Evolutionary conservation across 208 protist species (phyloP).

Genomic region (Trypanosoma mega): DNA sequence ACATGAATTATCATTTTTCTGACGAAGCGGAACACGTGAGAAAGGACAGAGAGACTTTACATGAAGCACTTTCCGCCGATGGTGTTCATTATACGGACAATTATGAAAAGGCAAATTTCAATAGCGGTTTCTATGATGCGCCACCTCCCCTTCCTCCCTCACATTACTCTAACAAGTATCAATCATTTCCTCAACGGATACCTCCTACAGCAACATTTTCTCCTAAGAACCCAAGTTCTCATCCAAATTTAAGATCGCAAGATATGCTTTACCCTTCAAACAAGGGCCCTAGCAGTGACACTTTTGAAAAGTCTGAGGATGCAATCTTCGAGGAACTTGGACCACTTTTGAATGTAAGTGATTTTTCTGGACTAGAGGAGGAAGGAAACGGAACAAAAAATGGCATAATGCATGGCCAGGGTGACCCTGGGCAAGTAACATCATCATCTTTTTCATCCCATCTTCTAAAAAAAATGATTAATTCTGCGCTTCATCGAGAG

Average conservation of each 20-base stretch:
- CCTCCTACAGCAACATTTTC: too few species aligned
- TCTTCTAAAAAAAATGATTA: slow-evolving; percentile 9
- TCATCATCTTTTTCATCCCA: slow-evolving; percentile 4
- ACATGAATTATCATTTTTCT: too few species aligned
- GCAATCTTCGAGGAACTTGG: background rate
- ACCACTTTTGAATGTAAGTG: slow-evolving; percentile 10
- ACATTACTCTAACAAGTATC: too few species aligned
- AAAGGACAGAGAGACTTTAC: background rate
- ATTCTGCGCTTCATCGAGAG: slow-evolving; percentile 6
- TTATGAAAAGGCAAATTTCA: background rate
- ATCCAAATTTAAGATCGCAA: too few species aligned
- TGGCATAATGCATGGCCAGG: background rate
- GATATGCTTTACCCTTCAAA: too few species aligned
- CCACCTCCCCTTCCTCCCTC: slow-evolving; percentile 15
- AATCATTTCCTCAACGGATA: too few species aligned
- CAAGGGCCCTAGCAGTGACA: too few species aligned
- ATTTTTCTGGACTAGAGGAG: background rate
- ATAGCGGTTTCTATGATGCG: slow-evolving; percentile 4
- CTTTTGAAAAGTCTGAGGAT: too few species aligned
- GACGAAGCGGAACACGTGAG: background rate
- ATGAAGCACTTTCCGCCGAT: background rate
- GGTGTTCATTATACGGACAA: background rate
- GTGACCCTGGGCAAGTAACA: background rate
- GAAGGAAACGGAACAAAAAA: too few species aligned
- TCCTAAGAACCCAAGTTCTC: too few species aligned